These are phyloP conservation scores for Fusarium piperis DNA, from an alignment of 2,329 filamentous ascomycete species.

Conservation along the genomic window DNA sequence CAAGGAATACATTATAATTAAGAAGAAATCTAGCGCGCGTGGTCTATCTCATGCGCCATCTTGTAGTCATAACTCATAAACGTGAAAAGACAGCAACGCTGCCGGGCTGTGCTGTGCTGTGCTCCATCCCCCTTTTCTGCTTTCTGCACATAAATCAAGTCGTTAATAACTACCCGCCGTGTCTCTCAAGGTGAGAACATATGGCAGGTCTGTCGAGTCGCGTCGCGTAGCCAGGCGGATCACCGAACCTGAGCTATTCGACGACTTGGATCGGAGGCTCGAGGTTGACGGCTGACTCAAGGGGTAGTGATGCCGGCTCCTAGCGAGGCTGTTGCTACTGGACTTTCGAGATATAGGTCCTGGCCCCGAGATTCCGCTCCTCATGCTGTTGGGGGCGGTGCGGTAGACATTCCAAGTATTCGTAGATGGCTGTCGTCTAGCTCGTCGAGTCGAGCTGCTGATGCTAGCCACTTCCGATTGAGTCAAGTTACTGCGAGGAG, in stretches of 20 bases:
- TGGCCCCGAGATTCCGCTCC: conserved; percentile 51
- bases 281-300: conserved; percentile 50
- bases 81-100: conserved; percentile 14
- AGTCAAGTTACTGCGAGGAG: conserved; percentile 47
- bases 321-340: conserved; percentile 54
- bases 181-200: conserved; percentile 49
- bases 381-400: conserved; percentile 65
- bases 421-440: conserved; percentile 53
- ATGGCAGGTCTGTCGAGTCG: conserved; percentile 47
- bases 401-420: conserved; percentile 57
- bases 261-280: conserved; percentile 52
- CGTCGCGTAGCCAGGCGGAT: conserved; percentile 58
- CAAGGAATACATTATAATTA: conserved; percentile 35
- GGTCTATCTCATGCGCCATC: conserved; percentile 10
- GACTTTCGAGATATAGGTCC: conserved; percentile 48
- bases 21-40: conserved; percentile 18
- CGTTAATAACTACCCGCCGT: conserved; percentile 44
- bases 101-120: neutral
- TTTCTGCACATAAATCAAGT: neutral
- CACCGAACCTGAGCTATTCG: conserved; percentile 54
- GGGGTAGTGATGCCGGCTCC: conserved; percentile 53
- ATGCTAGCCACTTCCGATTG: conserved; percentile 45
- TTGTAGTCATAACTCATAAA: conserved; percentile 33
- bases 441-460: conserved; percentile 44
- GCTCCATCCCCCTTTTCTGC: neutral